Percentiles rank a stretch among this genome's conserved stretches.
phyloP scores from a whole-genome alignment of 140 eudicot genomes.

The Anethum foeniculum region DNA sequence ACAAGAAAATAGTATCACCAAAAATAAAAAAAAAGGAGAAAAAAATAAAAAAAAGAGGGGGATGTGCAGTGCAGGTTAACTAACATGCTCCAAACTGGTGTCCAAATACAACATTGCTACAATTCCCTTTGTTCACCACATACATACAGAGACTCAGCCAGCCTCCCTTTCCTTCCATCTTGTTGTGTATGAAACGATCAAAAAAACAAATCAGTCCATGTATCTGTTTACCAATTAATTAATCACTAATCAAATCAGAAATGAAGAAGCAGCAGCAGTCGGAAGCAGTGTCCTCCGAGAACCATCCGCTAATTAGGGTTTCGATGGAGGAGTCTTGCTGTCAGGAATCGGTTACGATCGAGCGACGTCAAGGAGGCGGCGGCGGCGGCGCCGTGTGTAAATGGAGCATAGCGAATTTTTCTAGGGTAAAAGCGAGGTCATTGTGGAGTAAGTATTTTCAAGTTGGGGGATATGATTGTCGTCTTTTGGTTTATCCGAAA shows the following conservation, averaged over 20 bases:
- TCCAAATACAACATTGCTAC: conserved; percentile 4
- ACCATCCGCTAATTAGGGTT: conserved; percentile 4
- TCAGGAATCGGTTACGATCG: conserved; percentile 65
- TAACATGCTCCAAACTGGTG: conserved; percentile 6
- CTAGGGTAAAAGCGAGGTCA: conserved; percentile 69
- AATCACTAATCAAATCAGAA: neutral
- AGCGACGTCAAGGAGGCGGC: conserved; percentile 48
- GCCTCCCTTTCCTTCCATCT: neutral
- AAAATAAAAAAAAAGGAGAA: neutral
- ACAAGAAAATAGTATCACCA: no score
- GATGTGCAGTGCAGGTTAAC: conserved; percentile 17
- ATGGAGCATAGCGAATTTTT: conserved; percentile 74
- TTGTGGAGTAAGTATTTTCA: conserved; percentile 97
- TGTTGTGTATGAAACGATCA: neutral
- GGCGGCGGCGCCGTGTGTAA: conserved; percentile 81
- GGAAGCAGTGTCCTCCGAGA: conserved; percentile 9
- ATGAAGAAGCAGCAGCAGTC: conserved; percentile 6
- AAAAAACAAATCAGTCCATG: neutral
- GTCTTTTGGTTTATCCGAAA: conserved; percentile 75
- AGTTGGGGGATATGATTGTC: conserved; percentile 94
- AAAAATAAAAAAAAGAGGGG: neutral
- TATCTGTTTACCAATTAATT: neutral
- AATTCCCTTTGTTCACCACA: conserved; percentile 3
- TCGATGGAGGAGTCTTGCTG: conserved; percentile 21
- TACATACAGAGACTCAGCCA: neutral